Conservation (phyloP, 2,329 filamentous ascomycete genomes). For the Didymella sp. region DNA sequence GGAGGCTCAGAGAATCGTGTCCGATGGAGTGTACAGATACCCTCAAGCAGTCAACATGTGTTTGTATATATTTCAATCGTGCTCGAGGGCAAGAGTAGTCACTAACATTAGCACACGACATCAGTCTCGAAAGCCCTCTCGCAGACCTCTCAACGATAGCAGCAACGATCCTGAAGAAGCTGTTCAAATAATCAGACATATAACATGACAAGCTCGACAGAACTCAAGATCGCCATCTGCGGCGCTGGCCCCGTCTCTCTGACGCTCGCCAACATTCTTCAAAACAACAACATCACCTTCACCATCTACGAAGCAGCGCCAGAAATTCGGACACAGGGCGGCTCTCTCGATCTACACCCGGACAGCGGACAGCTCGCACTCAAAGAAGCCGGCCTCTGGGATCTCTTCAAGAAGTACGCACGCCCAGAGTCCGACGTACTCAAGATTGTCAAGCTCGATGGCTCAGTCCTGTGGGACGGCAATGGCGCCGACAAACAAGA, state of each 20-base stretch:
- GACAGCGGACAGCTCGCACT: conserved; percentile 60
- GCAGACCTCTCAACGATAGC: neutral
- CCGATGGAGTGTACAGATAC: neutral
- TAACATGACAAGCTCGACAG: neutral
- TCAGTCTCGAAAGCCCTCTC: neutral
- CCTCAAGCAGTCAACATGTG: neutral
- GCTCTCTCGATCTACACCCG: conserved; percentile 61
- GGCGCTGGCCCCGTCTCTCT: conserved; percentile 55
- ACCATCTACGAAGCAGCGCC: conserved; percentile 56
- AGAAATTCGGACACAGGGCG: conserved; percentile 45
- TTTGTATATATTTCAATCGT: neutral
- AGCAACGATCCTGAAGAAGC: neutral
- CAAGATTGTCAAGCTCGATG: conserved; percentile 53
- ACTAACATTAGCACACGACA: neutral
- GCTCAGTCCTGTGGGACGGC: conserved; percentile 42
- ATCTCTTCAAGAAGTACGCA: conserved; percentile 59
- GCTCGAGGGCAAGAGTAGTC: neutral
- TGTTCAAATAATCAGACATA: neutral
- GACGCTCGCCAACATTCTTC: conserved; percentile 61
- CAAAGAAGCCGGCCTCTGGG: conserved; percentile 58
- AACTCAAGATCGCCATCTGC: conserved; percentile 46
- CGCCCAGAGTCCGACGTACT: conserved; percentile 62
- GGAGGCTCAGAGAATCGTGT: neutral
- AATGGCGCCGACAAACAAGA: conserved; percentile 48
- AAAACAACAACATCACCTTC: conserved; percentile 55